Evolutionary conservation across 2,329 filamentous ascomycete genomes (phyloP), one percentile per base, ranked within the genome.

Genomic region (Diplodia mutila): DNA sequence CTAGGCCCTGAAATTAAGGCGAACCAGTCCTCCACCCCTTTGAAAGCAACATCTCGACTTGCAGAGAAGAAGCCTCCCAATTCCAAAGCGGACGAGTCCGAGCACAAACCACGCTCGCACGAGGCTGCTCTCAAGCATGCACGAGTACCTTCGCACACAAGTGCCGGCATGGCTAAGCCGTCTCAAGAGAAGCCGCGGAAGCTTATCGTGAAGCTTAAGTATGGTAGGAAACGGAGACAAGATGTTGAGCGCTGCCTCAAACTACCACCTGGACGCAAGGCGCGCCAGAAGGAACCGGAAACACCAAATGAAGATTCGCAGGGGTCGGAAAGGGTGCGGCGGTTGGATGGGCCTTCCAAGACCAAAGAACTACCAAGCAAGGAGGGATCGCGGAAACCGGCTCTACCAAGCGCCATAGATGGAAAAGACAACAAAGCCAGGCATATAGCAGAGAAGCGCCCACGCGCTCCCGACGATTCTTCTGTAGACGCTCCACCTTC

Each of bases 131-230:
- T n/a, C 70, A 70, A 68, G 69, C 55, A 65, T 53, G 27, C 23
- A 7, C 23, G 61, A 29, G 51, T 42, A 4, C 61, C 34, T 5
- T 65, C 49, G 6, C 51, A 65, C 14, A 59, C 39, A 27, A 42
- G 42, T 53, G 57, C 37, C n/a, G 14, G 48, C 16, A 49, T 55
- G 27, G n/a, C 57, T 25, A 64, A 46, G 42, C 1, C 27, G 11
- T 8, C 49, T 4, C 32, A 63, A 14, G 66, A 67, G 3, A 77
- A 73, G 69, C 66, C 68, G 46, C 59, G 55, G n/a, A 77, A 73
- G 66, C 76, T 84, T 42, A 75, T 85, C 53, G 81, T 85, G 29
- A 84, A 79, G 69, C 73, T 87, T 49, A 85, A 81, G 68, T 86
- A 85, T 71, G 82, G 83, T 18, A 85, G 82, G 71, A 74, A 80